Percentiles rank a stretch among this genome's conserved stretches.
These are phyloP conservation scores for Sarcodon sp. DNA, from an alignment of 768 basidiomycete genomes.

Conservation along the genomic window DNA sequence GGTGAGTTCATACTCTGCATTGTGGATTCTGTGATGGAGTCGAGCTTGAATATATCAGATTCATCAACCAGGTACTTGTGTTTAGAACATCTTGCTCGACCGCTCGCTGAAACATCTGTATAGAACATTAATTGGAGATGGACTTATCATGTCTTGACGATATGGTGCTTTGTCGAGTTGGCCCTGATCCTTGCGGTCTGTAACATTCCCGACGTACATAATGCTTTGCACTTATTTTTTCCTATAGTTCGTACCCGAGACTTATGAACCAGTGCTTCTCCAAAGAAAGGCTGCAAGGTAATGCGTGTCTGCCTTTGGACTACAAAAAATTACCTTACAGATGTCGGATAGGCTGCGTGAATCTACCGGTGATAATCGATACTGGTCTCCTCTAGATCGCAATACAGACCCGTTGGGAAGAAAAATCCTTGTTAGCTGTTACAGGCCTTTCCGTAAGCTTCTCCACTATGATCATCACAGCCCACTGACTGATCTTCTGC, in stretches of 20 bases:
- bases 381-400: slow-evolving; percentile 45
- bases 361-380: slow-evolving; percentile 33
- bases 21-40: no score
- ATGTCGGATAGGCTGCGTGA: slow-evolving; percentile 29
- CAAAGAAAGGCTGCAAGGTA: slow-evolving; percentile 43
- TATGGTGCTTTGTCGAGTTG: slow-evolving; percentile 48
- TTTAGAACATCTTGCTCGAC: background rate
- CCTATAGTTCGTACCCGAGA: slow-evolving; percentile 56
- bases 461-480: background rate
- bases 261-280: slow-evolving; percentile 44
- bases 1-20: no score
- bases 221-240: background rate
- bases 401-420: slow-evolving; percentile 24
- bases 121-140: slow-evolving; percentile 53
- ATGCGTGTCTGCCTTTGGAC: background rate
- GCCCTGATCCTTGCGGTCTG: slow-evolving; percentile 37
- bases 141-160: slow-evolving; percentile 53
- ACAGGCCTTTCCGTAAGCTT: slow-evolving; percentile 53
- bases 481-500: background rate
- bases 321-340: background rate
- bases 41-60: no score
- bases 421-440: slow-evolving; percentile 42
- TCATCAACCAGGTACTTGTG: slow-evolving; percentile 32
- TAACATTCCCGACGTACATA: background rate
- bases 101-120: background rate